phyloP scores from a whole-genome alignment of 2,329 filamentous ascomycete species.

The Fusarium sp. region DNA sequence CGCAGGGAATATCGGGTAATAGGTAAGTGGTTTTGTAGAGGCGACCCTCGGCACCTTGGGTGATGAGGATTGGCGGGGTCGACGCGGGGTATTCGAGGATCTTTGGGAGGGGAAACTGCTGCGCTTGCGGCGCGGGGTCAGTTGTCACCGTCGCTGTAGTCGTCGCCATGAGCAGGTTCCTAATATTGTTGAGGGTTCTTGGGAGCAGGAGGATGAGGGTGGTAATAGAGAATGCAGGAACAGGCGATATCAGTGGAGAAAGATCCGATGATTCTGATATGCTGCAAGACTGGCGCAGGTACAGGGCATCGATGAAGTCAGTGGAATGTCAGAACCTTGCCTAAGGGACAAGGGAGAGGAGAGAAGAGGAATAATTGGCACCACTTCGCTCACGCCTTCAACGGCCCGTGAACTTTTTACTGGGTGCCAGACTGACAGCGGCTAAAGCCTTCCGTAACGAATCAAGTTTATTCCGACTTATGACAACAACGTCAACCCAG shows the following conservation, averaged over 20 bases:
- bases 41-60: slow-evolving; percentile 95
- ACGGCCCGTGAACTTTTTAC: slow-evolving; percentile 36
- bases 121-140: slow-evolving; percentile 36
- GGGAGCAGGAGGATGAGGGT: not conserved
- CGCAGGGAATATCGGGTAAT: slow-evolving; percentile 71
- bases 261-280: slow-evolving; percentile 26
- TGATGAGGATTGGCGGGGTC: slow-evolving; percentile 74
- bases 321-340: slow-evolving; percentile 12
- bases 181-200: slow-evolving; percentile 4
- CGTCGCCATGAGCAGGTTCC: slow-evolving; percentile 3
- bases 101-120: slow-evolving; percentile 65
- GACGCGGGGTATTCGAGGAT: slow-evolving; percentile 72
- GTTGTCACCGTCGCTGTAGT: slow-evolving; percentile 27
- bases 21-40: slow-evolving; percentile 90
- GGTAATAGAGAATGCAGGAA: slow-evolving; percentile 7
- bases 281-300: slow-evolving; percentile 39
- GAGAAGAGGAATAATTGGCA: slow-evolving; percentile 29
- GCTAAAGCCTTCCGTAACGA: slow-evolving; percentile 9
- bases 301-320: slow-evolving; percentile 37
- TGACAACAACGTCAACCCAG: slow-evolving; percentile 5
- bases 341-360: slow-evolving; percentile 1
- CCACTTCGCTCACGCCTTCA: slow-evolving; percentile 24
- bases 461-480: slow-evolving; percentile 29
- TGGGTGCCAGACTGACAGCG: slow-evolving; percentile 26
- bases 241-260: slow-evolving; percentile 10